A percentile compares a stretch with the other conserved stretches of the same genome.
These are phyloP conservation scores for Petunia hybrid DNA, from an alignment of 305 asterid species.

Conservation along the genomic window DNA sequence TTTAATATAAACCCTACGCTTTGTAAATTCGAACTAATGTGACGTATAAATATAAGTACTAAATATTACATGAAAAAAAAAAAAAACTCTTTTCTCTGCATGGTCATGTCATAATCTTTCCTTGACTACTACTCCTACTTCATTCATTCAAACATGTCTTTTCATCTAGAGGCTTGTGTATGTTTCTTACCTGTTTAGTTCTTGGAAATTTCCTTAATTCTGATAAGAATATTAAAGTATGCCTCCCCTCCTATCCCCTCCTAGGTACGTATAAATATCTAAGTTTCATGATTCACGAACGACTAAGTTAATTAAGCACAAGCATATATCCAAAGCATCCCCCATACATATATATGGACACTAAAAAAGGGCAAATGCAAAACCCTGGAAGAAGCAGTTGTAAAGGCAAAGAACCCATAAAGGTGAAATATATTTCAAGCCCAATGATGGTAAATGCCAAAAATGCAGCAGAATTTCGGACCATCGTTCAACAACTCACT, in stretches of 20 bases:
- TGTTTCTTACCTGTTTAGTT: slow-evolving; percentile 17
- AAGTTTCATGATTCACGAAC: slow-evolving; percentile 1
- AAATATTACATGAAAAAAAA: neutral
- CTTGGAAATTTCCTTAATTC: neutral
- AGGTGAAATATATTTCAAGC: slow-evolving; percentile 25
- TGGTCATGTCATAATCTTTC: slow-evolving; percentile 25
- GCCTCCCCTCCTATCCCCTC: neutral
- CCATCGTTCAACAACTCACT: slow-evolving; percentile 28
- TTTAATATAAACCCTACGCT: no score
- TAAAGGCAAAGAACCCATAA: slow-evolving; percentile 23
- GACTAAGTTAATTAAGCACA: neutral
- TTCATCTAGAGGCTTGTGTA: neutral
- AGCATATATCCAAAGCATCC: neutral
- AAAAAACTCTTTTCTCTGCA: neutral
- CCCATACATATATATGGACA: neutral
- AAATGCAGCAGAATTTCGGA: slow-evolving; percentile 22
- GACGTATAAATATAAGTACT: no score
- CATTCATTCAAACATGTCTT: slow-evolving; percentile 13
- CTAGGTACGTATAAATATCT: neutral
- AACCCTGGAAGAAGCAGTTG: neutral
- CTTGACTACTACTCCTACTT: neutral
- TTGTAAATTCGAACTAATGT: no score
- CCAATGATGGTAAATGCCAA: slow-evolving; percentile 31
- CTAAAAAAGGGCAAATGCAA: neutral
- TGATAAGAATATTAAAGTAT: no score